A percentile compares a stretch with the other conserved stretches of the same genome.
phyloP scores from a whole-genome alignment of 2,329 filamentous ascomycete genomes.

The Nectriaceae sp. region DNA sequence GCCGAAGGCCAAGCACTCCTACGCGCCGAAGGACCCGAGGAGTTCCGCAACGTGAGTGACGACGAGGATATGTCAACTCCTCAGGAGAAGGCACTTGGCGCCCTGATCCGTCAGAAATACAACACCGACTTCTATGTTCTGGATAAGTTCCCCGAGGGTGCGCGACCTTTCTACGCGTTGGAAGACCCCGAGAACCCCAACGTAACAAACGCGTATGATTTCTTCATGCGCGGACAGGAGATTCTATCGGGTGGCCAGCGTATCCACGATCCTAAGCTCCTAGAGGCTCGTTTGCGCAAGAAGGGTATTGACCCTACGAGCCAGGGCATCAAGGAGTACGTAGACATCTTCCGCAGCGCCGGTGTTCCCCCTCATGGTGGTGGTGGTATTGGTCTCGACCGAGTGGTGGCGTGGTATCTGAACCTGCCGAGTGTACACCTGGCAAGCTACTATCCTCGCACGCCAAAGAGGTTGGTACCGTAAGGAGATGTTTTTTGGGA shows the following conservation, averaged over 20 bases:
- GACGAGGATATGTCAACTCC: slow-evolving; percentile 80
- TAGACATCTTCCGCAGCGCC: slow-evolving; percentile 77
- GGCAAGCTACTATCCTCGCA: slow-evolving; percentile 59
- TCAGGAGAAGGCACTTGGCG: slow-evolving; percentile 86
- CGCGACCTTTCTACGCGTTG: slow-evolving; percentile 92
- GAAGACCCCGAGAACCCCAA: slow-evolving; percentile 65
- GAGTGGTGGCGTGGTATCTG: slow-evolving; percentile 72
- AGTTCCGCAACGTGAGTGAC: slow-evolving; percentile 68
- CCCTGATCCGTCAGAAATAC: slow-evolving; percentile 84
- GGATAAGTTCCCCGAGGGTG: slow-evolving; percentile 90
- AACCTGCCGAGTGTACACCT: slow-evolving; percentile 61
- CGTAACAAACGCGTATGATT: slow-evolving; percentile 73
- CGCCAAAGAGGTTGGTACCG: slow-evolving; percentile 59
- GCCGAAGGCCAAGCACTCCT: slow-evolving; percentile 77
- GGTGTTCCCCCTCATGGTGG: slow-evolving; percentile 90
- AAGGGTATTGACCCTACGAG: slow-evolving; percentile 80
- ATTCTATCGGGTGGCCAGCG: slow-evolving; percentile 91
- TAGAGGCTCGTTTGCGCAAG: slow-evolving; percentile 75
- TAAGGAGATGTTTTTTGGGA: slow-evolving; percentile 29
- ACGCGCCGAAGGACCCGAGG: slow-evolving; percentile 69
- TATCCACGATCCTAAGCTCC: slow-evolving; percentile 76
- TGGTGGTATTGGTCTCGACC: slow-evolving; percentile 86
- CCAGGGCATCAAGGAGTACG: slow-evolving; percentile 82
- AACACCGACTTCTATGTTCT: slow-evolving; percentile 95
- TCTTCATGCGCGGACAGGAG: slow-evolving; percentile 91